Base-by-base conservation (phyloP, 768 basidiomycete species). In the Tephrocybe rancida region DNA sequence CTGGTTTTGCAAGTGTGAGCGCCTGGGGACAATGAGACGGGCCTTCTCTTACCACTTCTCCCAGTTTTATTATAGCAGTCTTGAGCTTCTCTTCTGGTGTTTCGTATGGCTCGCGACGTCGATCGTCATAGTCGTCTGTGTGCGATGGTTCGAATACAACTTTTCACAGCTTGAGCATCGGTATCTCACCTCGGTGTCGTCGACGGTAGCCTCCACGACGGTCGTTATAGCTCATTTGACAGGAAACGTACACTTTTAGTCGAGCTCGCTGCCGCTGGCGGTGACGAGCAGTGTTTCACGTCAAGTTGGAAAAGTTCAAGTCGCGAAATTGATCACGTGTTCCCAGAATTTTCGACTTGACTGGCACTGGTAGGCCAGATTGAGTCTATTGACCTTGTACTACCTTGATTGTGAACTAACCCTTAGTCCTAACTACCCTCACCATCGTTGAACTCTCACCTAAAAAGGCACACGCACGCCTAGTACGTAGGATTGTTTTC, bases 21-120 rank as follows among this genome's bases (percentile, higher is more conserved):
- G 44, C 25, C 39, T 48, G 10, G 26, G 14, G 5, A 24, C 45
- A 29, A 19, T 26, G 34, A 34, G 11, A 16, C 45, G 30, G 14
- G 26, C 13, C 2, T 26, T 32, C 18, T 74, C 89, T 75, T 63
- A 92, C 91, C 70, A 90, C 89, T 79, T 93, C 91, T 37, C 90
- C 91, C 47, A 89, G 72, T 63, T 84, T 87, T 61, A 91, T 72
- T 57, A 93, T 86, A 38, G 80, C 71, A 44, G 72, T 75, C 66
- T 82, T 85, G 32, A 92, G 72, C 63, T 81, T 87, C 55, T 91
- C 82, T 58, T 90, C 88, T 4, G 89, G 88, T 2, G 87, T 81
- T 58, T 92, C 90, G 60, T 77, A 73, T 34, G 70, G 61, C 53
- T 88, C 85, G 51, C 83, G 80, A 30, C 87, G 81, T 35, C 83